A percentile compares a stretch with the other conserved stretches of the same genome.
phyloP scores from a whole-genome alignment of 78 protist genomes.

The Chrysochromulina tobinii region DNA sequence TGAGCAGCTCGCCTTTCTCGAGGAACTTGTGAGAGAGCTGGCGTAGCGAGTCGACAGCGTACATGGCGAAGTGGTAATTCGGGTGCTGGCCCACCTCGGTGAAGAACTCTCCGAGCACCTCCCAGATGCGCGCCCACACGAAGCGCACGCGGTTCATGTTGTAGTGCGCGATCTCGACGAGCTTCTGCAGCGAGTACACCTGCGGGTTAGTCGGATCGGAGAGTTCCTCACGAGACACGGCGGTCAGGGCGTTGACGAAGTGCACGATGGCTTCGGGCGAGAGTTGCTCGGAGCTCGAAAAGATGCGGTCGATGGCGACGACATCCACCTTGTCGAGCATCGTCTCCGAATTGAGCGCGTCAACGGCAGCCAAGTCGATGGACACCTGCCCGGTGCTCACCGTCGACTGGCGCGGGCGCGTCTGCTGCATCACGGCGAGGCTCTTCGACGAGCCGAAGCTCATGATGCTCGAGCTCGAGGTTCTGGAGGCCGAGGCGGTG shows the following conservation, averaged over 20 bases:
- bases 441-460: no score
- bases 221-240: slow-evolving; percentile 82
- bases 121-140: slow-evolving; percentile 95
- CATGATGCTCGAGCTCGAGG: no score
- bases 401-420: no score
- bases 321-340: slow-evolving; percentile 11
- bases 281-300: neutral
- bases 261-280: slow-evolving; percentile 30
- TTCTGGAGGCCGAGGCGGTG: no score
- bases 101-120: slow-evolving; percentile 73
- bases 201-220: slow-evolving; percentile 63
- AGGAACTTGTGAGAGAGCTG: slow-evolving; percentile 93
- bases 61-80: slow-evolving; percentile 69
- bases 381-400: no score
- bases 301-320: slow-evolving; percentile 40
- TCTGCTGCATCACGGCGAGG: no score
- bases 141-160: slow-evolving; percentile 89
- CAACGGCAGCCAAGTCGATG: neutral
- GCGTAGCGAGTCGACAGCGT: slow-evolving; percentile 91
- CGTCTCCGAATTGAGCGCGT: neutral
- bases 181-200: slow-evolving; percentile 88
- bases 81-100: slow-evolving; percentile 69
- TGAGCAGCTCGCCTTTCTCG: slow-evolving; percentile 77
- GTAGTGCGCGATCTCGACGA: slow-evolving; percentile 88
- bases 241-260: slow-evolving; percentile 44